Base-by-base conservation (phyloP, 2,329 filamentous ascomycete genomes). In the Spiromastix sp. region DNA sequence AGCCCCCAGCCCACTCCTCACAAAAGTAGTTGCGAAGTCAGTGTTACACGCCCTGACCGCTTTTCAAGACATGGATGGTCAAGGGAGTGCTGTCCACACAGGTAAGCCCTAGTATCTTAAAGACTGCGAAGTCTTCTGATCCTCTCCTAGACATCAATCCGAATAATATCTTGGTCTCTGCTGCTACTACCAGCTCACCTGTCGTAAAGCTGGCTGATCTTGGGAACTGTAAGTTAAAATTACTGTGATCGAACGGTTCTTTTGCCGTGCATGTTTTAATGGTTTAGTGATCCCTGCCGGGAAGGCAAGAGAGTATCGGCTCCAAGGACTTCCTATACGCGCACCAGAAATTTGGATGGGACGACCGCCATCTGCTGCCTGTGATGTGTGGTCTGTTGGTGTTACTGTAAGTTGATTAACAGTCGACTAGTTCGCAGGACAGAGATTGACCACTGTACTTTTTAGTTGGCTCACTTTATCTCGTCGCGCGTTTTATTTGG, bases 271-370 rank as follows among this genome's bases (percentile, higher is more conserved):
- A n/a, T n/a, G n/a, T n/a, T n/a, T 19, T 25, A 17, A 12, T 11
- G 18, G 18, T n/a, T n/a, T 40, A 42, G 40, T 42, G n/a, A 33
- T 39, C n/a, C 21, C 32, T 17, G 18, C 33, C 12, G 30, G 33
- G 9, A 26, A n/a, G 19, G 17, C 27, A 26, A 13, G 18, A 5
- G 30, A 31, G 11, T 17, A 15, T 12, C 32, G 37, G 13, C 4
- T 37, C 4, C 41, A 43, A 28, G 33, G 41, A 1, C 13, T 37
- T 12, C n/a, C 29, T 18, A 39, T 41, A n/a, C 35, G 38, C 17
- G 41, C 41, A 3, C 38, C 41, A n/a, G 41, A 43, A 22, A 31
- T 37, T n/a, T 43, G 41, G 41, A 41, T 34, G 31, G 39, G 41
- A 15, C 10, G 31, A 4, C 17, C 18, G 6, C 32, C 36, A 12